phyloP scores from a whole-genome alignment of 495 filamentous ascomycete genomes.

The Talaromyces liani region DNA sequence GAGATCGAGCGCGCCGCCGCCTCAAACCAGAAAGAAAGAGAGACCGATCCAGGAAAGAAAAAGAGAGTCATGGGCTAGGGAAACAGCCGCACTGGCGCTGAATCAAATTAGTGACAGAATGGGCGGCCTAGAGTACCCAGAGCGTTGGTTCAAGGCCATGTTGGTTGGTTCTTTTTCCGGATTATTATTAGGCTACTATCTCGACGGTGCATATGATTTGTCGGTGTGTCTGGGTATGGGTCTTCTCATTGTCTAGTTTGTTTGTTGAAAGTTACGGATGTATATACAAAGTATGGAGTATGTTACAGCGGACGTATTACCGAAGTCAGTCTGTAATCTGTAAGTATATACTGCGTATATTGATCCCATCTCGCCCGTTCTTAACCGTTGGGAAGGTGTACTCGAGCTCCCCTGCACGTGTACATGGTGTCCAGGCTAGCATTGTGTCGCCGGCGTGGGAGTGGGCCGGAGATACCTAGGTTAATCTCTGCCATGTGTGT shows the following conservation, averaged over 20 bases:
- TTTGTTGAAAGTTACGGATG: not conserved
- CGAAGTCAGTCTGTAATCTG: not conserved
- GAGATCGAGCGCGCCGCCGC: not conserved
- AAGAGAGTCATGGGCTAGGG: not conserved
- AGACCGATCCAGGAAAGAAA: not conserved
- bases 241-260: not conserved
- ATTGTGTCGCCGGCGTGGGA: not conserved
- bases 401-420: not conserved
- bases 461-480: not conserved
- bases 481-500: conserved; percentile 3
- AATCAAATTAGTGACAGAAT: conserved; percentile 1
- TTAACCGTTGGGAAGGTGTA: not conserved
- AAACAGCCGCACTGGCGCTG: conserved; percentile 3
- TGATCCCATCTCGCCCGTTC: not conserved
- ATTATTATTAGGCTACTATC: not conserved
- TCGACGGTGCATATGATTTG: not conserved
- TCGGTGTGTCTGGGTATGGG: not conserved
- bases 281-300: not conserved
- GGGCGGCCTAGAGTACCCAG: conserved; percentile 1
- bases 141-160: not conserved
- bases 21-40: not conserved
- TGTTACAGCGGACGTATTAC: not conserved
- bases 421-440: not conserved
- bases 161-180: not conserved
- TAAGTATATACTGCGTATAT: not conserved